Conservation (phyloP, 345 rosid species). For the Ailanthus altissimus region DNA sequence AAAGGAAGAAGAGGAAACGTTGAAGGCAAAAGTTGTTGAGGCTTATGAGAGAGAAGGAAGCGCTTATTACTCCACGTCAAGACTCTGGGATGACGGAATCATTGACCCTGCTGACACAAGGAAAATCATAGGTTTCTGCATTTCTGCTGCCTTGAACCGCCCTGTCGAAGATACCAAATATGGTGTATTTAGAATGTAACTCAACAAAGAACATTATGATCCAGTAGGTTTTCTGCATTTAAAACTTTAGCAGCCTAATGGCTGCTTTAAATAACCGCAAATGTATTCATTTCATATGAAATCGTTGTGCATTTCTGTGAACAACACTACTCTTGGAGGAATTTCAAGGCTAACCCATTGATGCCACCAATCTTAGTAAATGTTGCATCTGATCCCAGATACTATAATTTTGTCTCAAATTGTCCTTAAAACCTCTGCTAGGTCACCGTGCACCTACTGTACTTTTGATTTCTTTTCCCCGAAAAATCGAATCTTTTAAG, state of each 20-base stretch:
- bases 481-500: no score
- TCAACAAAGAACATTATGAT: neutral
- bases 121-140: slow-evolving; percentile 63
- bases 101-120: slow-evolving; percentile 93
- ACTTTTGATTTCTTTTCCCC: no score
- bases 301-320: neutral
- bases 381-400: neutral
- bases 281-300: neutral
- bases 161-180: slow-evolving; percentile 63
- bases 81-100: slow-evolving; percentile 97
- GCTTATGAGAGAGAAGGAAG: slow-evolving; percentile 82
- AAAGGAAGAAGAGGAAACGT: slow-evolving; percentile 64
- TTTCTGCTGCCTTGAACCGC: slow-evolving; percentile 67
- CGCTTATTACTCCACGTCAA: slow-evolving; percentile 80
- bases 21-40: slow-evolving; percentile 73
- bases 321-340: neutral
- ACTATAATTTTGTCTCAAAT: neutral
- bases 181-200: slow-evolving; percentile 93
- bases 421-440: neutral
- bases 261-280: slow-evolving; percentile 1
- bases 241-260: neutral
- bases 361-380: neutral
- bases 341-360: neutral
- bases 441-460: no score
- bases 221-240: neutral